Percentiles rank a stretch among this genome's conserved stretches.
phyloP scores from a whole-genome alignment of 495 filamentous ascomycete genomes.

The Penicillium tannophilum region DNA sequence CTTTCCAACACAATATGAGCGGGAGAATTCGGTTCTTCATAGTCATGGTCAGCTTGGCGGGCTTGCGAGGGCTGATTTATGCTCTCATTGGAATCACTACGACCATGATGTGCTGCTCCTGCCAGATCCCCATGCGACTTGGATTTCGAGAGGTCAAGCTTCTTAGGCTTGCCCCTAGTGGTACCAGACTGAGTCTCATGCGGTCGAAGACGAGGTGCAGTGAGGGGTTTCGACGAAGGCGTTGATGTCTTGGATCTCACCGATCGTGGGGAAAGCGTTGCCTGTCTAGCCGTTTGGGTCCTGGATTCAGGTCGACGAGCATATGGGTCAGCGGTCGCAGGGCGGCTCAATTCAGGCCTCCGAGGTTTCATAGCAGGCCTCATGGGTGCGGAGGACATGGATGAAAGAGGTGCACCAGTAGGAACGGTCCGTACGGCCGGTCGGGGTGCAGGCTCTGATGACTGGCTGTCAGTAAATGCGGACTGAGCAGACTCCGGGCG shows the following conservation, averaged over 20 bases:
- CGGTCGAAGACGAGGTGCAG: constrained; percentile 34
- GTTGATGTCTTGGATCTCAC: constrained; percentile 33
- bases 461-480: constrained; percentile 46
- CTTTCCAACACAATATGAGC: constrained; percentile 31
- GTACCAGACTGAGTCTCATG: constrained; percentile 29
- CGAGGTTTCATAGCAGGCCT: constrained; percentile 51
- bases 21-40: constrained; percentile 60
- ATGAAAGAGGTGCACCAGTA: constrained; percentile 39
- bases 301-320: constrained; percentile 39
- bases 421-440: constrained; percentile 34
- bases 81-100: constrained; percentile 35
- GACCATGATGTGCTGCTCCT: constrained; percentile 20
- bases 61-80: constrained; percentile 21
- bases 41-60: constrained; percentile 46
- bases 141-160: constrained; percentile 41
- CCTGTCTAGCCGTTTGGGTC: constrained; percentile 35
- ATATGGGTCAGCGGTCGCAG: constrained; percentile 63
- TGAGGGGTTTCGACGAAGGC: constrained; percentile 29
- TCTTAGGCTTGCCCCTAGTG: constrained; percentile 41
- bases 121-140: constrained; percentile 30
- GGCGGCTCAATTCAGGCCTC: constrained; percentile 53
- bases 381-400: constrained; percentile 61
- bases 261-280: constrained; percentile 46
- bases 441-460: constrained; percentile 43
- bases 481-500: constrained; percentile 75